Evolutionary conservation across 495 filamentous ascomycete species (phyloP).

Genomic region (Penicillium odoratum): DNA sequence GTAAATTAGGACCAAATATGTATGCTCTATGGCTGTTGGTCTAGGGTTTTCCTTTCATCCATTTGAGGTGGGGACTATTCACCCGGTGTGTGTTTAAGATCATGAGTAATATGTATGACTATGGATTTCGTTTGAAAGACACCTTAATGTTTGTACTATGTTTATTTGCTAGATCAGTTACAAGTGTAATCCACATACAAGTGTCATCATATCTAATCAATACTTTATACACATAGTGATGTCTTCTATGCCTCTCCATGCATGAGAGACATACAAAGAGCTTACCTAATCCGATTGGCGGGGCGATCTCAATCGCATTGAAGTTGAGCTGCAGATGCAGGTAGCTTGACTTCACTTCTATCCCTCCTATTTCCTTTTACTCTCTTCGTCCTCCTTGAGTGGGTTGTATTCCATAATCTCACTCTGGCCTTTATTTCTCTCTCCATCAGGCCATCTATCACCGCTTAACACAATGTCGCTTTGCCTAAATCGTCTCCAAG

Average conservation of each 20-base stretch:
- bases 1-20: no score
- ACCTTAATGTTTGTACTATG: neutral
- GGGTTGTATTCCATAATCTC: neutral
- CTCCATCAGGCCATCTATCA: neutral
- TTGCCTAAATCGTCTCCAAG: slow-evolving; percentile 82
- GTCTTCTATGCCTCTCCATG: neutral
- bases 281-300: slow-evolving; percentile 1
- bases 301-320: slow-evolving; percentile 8
- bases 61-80: neutral
- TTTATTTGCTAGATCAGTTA: neutral
- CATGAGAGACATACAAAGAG: neutral
- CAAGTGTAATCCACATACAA: no score
- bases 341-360: neutral
- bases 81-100: neutral
- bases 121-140: neutral
- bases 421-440: neutral
- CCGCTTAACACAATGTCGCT: slow-evolving; percentile 65
- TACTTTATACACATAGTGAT: neutral
- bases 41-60: neutral
- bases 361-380: neutral
- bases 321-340: slow-evolving; percentile 1
- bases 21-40: neutral
- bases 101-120: neutral
- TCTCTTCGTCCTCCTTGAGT: neutral
- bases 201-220: no score